These are phyloP conservation scores for Sporothrix curviconia DNA, from an alignment of 2,329 filamentous ascomycete genomes.

Conservation along the genomic window DNA sequence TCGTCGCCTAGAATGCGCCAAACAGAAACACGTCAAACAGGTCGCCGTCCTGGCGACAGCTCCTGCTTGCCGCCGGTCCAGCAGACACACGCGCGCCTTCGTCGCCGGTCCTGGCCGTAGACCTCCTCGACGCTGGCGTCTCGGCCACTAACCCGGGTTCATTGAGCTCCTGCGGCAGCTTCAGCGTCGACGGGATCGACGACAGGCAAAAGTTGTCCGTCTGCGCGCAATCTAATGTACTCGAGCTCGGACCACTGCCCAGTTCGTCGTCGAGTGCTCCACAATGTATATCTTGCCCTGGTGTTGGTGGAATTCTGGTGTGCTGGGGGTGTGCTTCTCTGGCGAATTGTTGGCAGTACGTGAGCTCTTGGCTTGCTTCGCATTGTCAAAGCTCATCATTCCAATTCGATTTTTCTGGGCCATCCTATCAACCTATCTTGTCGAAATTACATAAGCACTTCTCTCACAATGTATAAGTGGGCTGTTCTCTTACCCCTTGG, in stretches of 20 bases:
- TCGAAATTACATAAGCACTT: conserved; percentile 6
- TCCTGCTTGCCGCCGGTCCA: conserved; percentile 47
- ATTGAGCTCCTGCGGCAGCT: conserved; percentile 51
- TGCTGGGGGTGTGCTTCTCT: no score
- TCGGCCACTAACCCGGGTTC: conserved; percentile 63
- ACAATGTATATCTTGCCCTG: conserved; percentile 80
- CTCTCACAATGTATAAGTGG: not conserved
- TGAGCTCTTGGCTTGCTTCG: not conserved
- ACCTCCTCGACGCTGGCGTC: conserved; percentile 73
- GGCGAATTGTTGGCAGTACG: not conserved
- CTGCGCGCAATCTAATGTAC: conserved; percentile 82
- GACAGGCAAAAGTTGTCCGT: conserved; percentile 76
- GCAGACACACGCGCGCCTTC: conserved; percentile 16
- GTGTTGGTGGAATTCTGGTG: not conserved
- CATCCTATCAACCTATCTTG: no score
- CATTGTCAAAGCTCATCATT: no score
- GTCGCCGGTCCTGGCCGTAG: conserved; percentile 58
- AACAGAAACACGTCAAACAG: conserved; percentile 89
- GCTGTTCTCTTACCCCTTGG: not conserved
- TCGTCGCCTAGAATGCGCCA: conserved; percentile 92
- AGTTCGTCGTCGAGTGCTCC: conserved; percentile 94
- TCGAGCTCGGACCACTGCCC: conserved; percentile 92
- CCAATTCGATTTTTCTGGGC: no score
- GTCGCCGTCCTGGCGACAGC: conserved; percentile 72
- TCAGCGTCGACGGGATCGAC: conserved; percentile 63